Conservation (phyloP, 257 asterid genomes). For the Jacaranda mimosifolia region DNA sequence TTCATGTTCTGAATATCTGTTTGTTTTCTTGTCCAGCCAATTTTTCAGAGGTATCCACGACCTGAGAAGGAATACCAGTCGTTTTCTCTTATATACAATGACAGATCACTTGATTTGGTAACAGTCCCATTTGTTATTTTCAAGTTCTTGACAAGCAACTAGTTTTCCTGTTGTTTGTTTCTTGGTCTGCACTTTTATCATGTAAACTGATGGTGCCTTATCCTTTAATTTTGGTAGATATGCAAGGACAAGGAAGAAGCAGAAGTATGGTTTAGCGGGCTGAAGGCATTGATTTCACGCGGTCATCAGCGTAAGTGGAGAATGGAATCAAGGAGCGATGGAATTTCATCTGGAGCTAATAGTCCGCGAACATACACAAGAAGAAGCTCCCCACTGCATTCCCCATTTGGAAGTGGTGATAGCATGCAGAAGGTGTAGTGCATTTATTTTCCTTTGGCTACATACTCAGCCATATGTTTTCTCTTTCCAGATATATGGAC, state of each 20-base stretch:
- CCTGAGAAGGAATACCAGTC: conserved; percentile 99
- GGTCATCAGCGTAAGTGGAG: conserved; percentile 96
- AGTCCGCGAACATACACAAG: conserved; percentile 93
- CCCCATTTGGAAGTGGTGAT: conserved; percentile 89
- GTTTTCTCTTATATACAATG: conserved; percentile 89
- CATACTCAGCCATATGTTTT: conserved; percentile 27
- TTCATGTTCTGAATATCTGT: conserved; percentile 34
- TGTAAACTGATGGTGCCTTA: conserved; percentile 8
- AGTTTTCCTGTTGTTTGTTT: conserved; percentile 20
- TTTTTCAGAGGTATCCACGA: conserved; percentile 91
- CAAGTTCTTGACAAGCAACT: conserved; percentile 3
- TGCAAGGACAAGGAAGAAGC: conserved; percentile 99
- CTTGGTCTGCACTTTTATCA: conserved; percentile 11
- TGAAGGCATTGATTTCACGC: conserved; percentile 93
- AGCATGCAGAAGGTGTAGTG: conserved; percentile 79
- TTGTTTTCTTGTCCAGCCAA: conserved; percentile 70
- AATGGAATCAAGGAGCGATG: conserved; percentile 95
- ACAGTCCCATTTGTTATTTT: conserved; percentile 41
- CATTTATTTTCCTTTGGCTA: conserved; percentile 20
- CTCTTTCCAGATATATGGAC: conserved; percentile 26
- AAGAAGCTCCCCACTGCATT: conserved; percentile 90
- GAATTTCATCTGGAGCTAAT: conserved; percentile 90
- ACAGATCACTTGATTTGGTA: conserved; percentile 96
- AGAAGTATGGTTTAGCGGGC: conserved; percentile 99
- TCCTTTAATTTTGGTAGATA: conserved; percentile 59